phyloP scores from a whole-genome alignment of 768 basidiomycete species.

The Hygrophorus pudorinus region DNA sequence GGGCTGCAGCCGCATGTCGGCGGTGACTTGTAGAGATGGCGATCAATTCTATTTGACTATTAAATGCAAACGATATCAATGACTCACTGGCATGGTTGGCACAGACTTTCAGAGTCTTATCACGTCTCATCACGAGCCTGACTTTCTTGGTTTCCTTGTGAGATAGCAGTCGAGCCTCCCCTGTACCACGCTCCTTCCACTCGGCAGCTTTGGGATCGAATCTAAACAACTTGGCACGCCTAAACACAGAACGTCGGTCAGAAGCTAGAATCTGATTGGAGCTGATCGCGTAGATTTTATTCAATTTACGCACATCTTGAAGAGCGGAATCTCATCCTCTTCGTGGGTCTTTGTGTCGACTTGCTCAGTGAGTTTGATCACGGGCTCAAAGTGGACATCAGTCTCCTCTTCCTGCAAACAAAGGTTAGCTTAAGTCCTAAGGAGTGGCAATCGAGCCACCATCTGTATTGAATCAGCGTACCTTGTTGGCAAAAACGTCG shows the following conservation, averaged over 20 bases:
- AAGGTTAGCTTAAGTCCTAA: conserved; percentile 13
- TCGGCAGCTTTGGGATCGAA: conserved; percentile 71
- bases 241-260: conserved; percentile 20
- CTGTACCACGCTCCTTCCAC: conserved; percentile 99
- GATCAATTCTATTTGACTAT: background rate
- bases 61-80: conserved; percentile 12
- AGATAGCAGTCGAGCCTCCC: conserved; percentile 85
- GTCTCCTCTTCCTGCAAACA: conserved; percentile 56
- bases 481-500: conserved; percentile 7
- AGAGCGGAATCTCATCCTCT: conserved; percentile 85
- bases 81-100: conserved; percentile 88
- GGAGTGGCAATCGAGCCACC: background rate
- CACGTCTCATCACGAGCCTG: conserved; percentile 96
- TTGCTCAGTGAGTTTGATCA: conserved; percentile 92
- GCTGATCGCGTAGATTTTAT: conserved; percentile 25
- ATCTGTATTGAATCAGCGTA: conserved; percentile 2
- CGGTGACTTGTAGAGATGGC: conserved; percentile 42
- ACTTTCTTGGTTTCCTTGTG: conserved; percentile 89
- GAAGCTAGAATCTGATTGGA: conserved; percentile 14
- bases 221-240: conserved; percentile 97
- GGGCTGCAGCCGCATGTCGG: conserved; percentile 90
- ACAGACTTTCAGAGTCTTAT: conserved; percentile 99
- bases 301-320: conserved; percentile 78
- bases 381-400: conserved; percentile 92
- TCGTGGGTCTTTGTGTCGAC: conserved; percentile 93